Percentiles rank a stretch among this genome's conserved stretches.
phyloP scores from a whole-genome alignment of 1,139 yeast genomes.

The Arxiozyma telluris region DNA sequence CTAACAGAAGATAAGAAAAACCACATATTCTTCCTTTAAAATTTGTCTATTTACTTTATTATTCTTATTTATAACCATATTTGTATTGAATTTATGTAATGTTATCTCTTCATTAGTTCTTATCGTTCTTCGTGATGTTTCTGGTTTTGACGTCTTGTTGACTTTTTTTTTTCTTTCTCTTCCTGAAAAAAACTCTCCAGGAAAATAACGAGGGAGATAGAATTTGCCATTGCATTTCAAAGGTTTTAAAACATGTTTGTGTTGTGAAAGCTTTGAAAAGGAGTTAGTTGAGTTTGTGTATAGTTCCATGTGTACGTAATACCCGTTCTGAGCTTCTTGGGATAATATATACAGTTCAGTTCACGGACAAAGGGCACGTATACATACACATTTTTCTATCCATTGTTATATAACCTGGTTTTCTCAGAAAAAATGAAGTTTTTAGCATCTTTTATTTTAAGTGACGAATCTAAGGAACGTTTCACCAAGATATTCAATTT shows the following conservation, averaged over 20 bases:
- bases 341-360: too few species aligned
- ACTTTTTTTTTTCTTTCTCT: not conserved
- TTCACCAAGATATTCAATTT: conserved; percentile 71
- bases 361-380: too few species aligned
- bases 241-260: too few species aligned
- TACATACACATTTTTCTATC: too few species aligned
- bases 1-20: not conserved
- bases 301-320: too few species aligned
- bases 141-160: not conserved
- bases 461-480: conserved; percentile 79
- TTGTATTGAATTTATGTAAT: too few species aligned
- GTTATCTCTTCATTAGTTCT: not conserved
- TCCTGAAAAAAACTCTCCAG: not conserved
- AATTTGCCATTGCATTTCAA: too few species aligned
- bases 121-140: not conserved
- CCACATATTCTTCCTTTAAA: too few species aligned
- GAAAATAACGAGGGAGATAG: too few species aligned
- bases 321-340: too few species aligned
- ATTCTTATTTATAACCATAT: not conserved
- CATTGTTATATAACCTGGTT: not conserved
- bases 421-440: conserved; percentile 15
- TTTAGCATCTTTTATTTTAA: conserved; percentile 31
- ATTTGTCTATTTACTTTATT: not conserved
- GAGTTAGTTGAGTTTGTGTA: too few species aligned
- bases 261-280: too few species aligned